Evolutionary conservation across 2,329 filamentous ascomycete species (phyloP), one percentile per base, ranked within the genome.

Genomic region (Helotiales sp.): DNA sequence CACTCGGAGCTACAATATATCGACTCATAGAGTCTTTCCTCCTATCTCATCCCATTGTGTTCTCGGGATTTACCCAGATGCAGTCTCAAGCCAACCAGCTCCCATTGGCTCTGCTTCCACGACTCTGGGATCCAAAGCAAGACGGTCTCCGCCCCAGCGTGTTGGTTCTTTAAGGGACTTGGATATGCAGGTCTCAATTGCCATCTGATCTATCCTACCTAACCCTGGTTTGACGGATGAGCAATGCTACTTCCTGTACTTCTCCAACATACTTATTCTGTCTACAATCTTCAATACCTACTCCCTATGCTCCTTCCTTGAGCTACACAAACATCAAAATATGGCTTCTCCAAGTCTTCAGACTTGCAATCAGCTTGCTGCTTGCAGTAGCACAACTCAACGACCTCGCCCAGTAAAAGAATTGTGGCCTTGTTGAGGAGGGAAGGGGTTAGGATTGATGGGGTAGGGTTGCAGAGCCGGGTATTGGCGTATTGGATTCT

Each of bases 391-490:
- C 72, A 73, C 13, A 69, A 74, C 54, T 83, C 84, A 72, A 75
- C 76, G 9, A 73, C 75, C 31, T 72, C 69, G 0, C 75, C 77
- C 1, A 63, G 77, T 8, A 70, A 75, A 22, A 76, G 63, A 2
- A 57, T 83, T 22, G 75, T 83, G 57, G 67, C 74, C 58, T 71
- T 76, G 24, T 63, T 82, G 50, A 72, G 79, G 63, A 65, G 71
- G 3, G 75, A 78, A 7, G 79, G 81, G 13, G 76, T 78, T n/a
- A 79, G 78, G 56, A 84, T 88, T 61, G 81, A 88, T 61, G 84
- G 85, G 53, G 77, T 88, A 5, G 85, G 85, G 13, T 74, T 87
- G 64, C 84, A 88, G 68, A 78, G 74, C 6, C 85, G n/a, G n/a
- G n/a, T n/a, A n/a, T n/a, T n/a, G n/a, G n/a, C n/a, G n/a, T n/a